Conservation (phyloP, 1,139 yeast species). For the Scheffersomyces parashehatae region DNA sequence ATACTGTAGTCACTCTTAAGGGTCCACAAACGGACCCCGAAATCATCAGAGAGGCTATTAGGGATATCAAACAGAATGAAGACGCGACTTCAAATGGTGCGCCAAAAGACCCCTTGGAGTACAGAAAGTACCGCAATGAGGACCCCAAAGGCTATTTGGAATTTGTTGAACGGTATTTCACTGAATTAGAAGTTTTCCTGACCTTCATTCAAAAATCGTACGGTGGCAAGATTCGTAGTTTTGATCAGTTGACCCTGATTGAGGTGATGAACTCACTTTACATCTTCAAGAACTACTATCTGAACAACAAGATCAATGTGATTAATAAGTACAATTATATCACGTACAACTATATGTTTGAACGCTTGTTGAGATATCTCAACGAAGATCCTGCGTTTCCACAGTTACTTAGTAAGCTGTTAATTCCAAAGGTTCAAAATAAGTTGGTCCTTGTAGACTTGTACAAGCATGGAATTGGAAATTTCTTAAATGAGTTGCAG, state of each 20-base stretch:
- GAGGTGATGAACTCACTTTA: conserved; percentile 31
- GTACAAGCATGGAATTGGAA: conserved; percentile 24
- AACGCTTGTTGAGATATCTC: conserved; percentile 8
- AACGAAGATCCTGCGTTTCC: conserved; percentile 11
- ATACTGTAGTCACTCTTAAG: not conserved
- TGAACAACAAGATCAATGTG: conserved; percentile 18
- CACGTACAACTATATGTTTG: conserved; percentile 26
- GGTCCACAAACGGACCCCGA: not conserved
- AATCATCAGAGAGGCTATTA: not conserved
- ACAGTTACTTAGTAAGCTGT: conserved; percentile 10
- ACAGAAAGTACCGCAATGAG: not conserved
- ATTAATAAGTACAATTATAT: conserved; percentile 17
- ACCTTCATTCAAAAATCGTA: conserved; percentile 25
- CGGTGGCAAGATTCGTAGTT: conserved; percentile 20
- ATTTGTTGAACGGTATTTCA: conserved; percentile 21
- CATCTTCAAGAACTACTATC: conserved; percentile 27
- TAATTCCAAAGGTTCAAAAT: conserved; percentile 12
- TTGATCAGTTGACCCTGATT: conserved; percentile 27
- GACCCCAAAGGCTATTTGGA: conserved; percentile 11
- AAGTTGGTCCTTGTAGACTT: conserved; percentile 12
- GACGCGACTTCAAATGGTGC: conserved; percentile 6
- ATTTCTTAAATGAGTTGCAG: conserved; percentile 25
- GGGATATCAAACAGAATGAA: not conserved
- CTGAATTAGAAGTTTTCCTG: conserved; percentile 23
- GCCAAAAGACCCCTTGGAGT: conserved; percentile 3